Base-by-base conservation (phyloP, 352 stramenopile species). In the Phytophthora citricola region DNA sequence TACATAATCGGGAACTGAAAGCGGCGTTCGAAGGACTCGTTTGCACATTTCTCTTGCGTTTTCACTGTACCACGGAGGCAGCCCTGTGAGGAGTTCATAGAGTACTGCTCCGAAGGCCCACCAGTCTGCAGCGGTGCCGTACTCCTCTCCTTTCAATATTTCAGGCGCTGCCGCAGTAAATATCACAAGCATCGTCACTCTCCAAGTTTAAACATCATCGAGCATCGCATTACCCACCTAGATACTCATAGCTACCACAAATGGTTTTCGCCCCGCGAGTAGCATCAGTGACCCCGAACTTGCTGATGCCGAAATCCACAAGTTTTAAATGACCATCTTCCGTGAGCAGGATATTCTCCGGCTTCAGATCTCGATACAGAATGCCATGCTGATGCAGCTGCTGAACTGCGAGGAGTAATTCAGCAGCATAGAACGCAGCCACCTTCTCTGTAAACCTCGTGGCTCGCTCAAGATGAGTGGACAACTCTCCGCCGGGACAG, bases 351-450 rank as follows among this genome's bases (percentile, higher is more conserved):
- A 94, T 62, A 48, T 94, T 93, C 50, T 94, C 82, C 6, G 85
- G 84, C 51, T 96, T 96, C 26, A 95, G 68, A 63, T 96, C 87
- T 27, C 88, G 73, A 58, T 95, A 93, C 29, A 93, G 66, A 53
- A 96, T 92, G 29, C 87, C 89, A 29, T 94, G 89, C 22, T 85
- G 86, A 34, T 96, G 89, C 22, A 96, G 53, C 54, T 96, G 86
- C 55, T 93, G 85, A 9, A 96, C 69, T 7, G 87, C 89, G 5
- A 94, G 58, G 11, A 89, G 71, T 51, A 96, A 46, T 53, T 96
- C 81, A 0, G 87, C 85, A 0, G 73, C 73, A 63, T 94, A 95
- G 41, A 96, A 94, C 12, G 56, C 36, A n/a, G 79, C 69, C 14
- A 89, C 67, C 14, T 83, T 55, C 65, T 92, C 77, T 0, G 59